Base-by-base conservation (phyloP, 164 flowering plant genomes). In the Magnolia officinalis region DNA sequence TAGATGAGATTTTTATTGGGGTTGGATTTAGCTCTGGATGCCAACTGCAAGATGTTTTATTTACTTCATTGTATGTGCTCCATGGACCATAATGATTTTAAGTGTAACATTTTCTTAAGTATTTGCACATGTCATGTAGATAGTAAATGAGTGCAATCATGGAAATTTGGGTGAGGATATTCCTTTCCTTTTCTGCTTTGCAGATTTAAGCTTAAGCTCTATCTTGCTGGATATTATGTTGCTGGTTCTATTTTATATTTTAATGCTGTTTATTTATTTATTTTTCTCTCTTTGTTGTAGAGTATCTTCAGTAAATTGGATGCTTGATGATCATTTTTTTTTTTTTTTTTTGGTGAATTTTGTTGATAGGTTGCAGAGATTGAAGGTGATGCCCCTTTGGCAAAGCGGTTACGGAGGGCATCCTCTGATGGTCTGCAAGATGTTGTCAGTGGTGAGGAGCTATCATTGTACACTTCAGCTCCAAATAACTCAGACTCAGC, bases 341-440 rank as follows among this genome's bases (percentile, higher is more conserved):
- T 51, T n/a, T n/a, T 26, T 16, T 50, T 50, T 52, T 14, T n/a
- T 5, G 72, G 13, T 29, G 71, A 5, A 37, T 26, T 59, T 58
- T 76, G n/a, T 45, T 51, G 37, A 45, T 78, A 96, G 99, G 90
- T 79, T 78, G 97, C 87, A 76, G 99, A 94, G 80, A 92, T 96
- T 84, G 99, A 96, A 78, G 89, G 88, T 67, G 98, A 92, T 80
- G 82, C 74, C 8, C 94, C 90, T 69, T 81, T 84, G 58, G 83
- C 91, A 24, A 96, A 96, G 85, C 84, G 98, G 72, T 75, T 92
- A 76, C 87, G 92, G 13, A 87, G 78, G 81, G 90, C 94, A 63
- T 85, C 98, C 50, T 90, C 98, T 79, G 99, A 94, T 83, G 88
- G 88, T 72, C 86, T 91, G 80, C 96, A 89, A 84, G 99, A 94